A percentile compares a stretch with the other conserved stretches of the same genome.
phyloP scores from a whole-genome alignment of 192 early-diverging fungal species.

The Podila epigama region DNA sequence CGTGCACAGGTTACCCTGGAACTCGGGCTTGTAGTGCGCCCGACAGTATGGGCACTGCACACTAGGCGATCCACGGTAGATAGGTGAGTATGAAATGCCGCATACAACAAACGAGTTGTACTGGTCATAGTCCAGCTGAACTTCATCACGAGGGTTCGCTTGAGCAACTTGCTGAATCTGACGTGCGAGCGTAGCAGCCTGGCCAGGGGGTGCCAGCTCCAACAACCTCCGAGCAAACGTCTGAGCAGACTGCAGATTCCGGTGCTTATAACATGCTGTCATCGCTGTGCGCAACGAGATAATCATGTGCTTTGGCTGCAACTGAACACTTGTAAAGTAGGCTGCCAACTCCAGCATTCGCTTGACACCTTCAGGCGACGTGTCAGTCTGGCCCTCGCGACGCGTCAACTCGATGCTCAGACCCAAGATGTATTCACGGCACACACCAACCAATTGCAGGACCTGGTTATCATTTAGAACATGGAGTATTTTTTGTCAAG shows the following conservation, averaged over 20 bases:
- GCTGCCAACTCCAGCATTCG: slow-evolving; percentile 89
- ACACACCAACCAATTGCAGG: slow-evolving; percentile 76
- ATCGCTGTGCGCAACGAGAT: slow-evolving; percentile 89
- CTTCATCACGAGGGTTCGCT: slow-evolving; percentile 80
- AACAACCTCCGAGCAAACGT: slow-evolving; percentile 89
- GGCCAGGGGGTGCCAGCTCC: slow-evolving; percentile 84
- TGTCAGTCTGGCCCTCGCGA: slow-evolving; percentile 62
- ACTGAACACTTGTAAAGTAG: slow-evolving; percentile 94
- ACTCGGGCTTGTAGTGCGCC: slow-evolving; percentile 87
- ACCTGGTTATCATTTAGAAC: too few relatives aligned
- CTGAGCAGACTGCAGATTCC: slow-evolving; percentile 86
- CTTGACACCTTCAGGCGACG: slow-evolving; percentile 66
- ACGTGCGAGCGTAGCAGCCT: slow-evolving; percentile 81
- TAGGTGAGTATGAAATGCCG: slow-evolving; percentile 84
- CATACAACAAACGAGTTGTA: slow-evolving; percentile 95
- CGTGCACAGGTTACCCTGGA: slow-evolving; percentile 77
- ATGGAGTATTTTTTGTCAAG: too few relatives aligned
- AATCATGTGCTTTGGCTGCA: slow-evolving; percentile 90
- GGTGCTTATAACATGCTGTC: slow-evolving; percentile 80
- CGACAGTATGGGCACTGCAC: slow-evolving; percentile 89
- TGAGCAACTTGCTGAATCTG: slow-evolving; percentile 80
- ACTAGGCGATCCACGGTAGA: slow-evolving; percentile 85
- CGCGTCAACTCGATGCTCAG: slow-evolving; percentile 85
- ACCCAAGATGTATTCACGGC: slow-evolving; percentile 94
- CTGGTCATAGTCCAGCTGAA: slow-evolving; percentile 90